Base-by-base conservation (phyloP, 495 filamentous ascomycete species). In the Lasiosphaeris hirsuta region DNA sequence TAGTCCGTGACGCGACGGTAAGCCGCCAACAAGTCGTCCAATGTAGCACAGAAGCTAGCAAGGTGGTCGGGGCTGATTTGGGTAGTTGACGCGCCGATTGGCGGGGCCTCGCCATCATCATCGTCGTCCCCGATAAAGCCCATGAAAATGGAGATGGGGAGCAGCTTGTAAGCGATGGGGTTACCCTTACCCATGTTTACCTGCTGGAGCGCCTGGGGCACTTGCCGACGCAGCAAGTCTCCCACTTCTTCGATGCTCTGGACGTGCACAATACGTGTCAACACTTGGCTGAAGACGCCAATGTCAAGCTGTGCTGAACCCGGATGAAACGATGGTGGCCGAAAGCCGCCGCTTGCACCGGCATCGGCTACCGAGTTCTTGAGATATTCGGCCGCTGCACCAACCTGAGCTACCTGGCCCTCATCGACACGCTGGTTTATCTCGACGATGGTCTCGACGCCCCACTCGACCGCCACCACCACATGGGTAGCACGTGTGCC, bases 231-330 rank as follows among this genome's bases (percentile, higher is more conserved):
- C 13, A 42, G 39, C 39, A 42, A 51, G 60, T 59, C 17, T 56
- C 46, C 35, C 52, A 40, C 37, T n/a, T 57, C 49, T 51, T 60
- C 7, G 48, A 52, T 30, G 34, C 36, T 4, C 13, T 35, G 37
- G 67, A 64, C 6, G 58, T 41, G 49, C 66, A 62, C 13, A 69
- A 62, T 2, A 68, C 18, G 14, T 59, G 53, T 0, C 62, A 42
- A 45, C 65, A 64, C 14, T 60, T 58, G 10, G 46, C 47, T 19
- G 65, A 33, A 44, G 40, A 54, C 3, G 60, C 60, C 1, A 9
- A 1, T 15, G 17, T 42, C 39, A 15, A 42, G 39, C 39, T n/a
- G n/a, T n/a, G n/a, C n/a, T n/a, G n/a, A n/a, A n/a, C n/a, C n/a
- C n/a, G n/a, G n/a, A n/a, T n/a, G n/a, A n/a, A n/a, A n/a, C n/a